Percentiles rank a stretch among this genome's conserved stretches.
These are phyloP conservation scores for Pythium aristosporum DNA, from an alignment of 352 stramenopile species.

Conservation along the genomic window DNA sequence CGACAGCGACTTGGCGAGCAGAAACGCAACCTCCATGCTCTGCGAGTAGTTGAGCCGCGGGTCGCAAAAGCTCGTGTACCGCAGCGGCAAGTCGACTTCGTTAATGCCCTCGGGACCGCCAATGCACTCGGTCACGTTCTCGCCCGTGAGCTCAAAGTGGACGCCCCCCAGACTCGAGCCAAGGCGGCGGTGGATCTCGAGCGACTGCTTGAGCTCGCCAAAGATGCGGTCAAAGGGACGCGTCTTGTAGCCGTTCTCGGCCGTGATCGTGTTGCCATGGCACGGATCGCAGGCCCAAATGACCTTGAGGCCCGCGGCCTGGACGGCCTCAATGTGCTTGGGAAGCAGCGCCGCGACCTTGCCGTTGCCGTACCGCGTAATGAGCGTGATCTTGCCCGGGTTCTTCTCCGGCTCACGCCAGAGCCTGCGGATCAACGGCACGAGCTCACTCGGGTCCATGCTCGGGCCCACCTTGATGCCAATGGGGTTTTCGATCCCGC, in stretches of 20 bases:
- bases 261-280: conserved; percentile 99
- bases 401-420: conserved; percentile 92
- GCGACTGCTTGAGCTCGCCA: conserved; percentile 95
- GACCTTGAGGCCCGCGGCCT: conserved; percentile 93
- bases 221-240: conserved; percentile 96
- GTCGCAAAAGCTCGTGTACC: conserved; percentile 98
- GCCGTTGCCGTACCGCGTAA: conserved; percentile 97
- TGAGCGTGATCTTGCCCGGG: conserved; percentile 96
- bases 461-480: conserved; percentile 98
- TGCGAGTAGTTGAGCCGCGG: conserved; percentile 98
- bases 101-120: conserved; percentile 94
- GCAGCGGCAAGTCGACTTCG: conserved; percentile 90
- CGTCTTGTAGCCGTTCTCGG: conserved; percentile 96
- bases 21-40: conserved; percentile 97
- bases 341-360: conserved; percentile 93
- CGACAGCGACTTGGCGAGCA: conserved; percentile 92
- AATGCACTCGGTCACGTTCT: conserved; percentile 99
- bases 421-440: conserved; percentile 94
- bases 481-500: conserved; percentile 98
- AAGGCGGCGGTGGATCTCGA: conserved; percentile 97
- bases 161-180: conserved; percentile 93
- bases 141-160: conserved; percentile 97
- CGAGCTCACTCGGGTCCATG: conserved; percentile 93
- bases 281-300: conserved; percentile 96
- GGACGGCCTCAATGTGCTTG: conserved; percentile 94